These are phyloP conservation scores for Salicornia ramosissima DNA, from an alignment of 148 eudicot genomes.

Conservation along the genomic window DNA sequence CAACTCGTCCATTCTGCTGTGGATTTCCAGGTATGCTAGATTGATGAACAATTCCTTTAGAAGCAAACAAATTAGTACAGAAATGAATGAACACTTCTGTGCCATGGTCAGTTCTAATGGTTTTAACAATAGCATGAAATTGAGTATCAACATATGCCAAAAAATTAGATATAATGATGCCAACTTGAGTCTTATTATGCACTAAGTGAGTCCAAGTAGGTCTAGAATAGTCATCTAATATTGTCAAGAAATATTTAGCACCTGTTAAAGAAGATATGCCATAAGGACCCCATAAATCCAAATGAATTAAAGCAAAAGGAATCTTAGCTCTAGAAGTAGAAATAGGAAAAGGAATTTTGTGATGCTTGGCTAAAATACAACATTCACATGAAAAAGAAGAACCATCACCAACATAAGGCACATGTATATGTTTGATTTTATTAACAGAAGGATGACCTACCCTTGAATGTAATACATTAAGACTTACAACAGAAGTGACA, in stretches of 20 bases:
- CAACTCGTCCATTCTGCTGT: not conserved
- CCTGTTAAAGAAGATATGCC: not conserved
- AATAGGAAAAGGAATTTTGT: not conserved
- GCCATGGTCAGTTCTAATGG: conserved; percentile 4
- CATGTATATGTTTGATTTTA: not conserved
- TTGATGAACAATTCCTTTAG: not conserved
- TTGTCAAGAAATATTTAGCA: not conserved
- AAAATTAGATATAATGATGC: not conserved
- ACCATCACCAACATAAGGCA: not conserved
- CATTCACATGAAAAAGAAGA: not conserved
- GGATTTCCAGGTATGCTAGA: not conserved
- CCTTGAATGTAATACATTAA: not conserved
- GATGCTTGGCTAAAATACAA: conserved; percentile 2
- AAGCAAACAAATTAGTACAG: not conserved
- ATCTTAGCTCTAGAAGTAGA: not conserved
- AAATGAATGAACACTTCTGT: not conserved
- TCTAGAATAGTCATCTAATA: not conserved
- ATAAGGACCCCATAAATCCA: conserved; percentile 1
- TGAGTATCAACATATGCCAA: not conserved
- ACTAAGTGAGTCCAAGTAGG: not conserved
- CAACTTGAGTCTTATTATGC: not conserved
- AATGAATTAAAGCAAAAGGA: conserved; percentile 8
- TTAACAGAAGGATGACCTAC: conserved; percentile 3
- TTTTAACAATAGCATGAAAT: not conserved
- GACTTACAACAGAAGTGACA: too few species aligned